Percentiles rank a stretch among this genome's conserved stretches.
Conservation (phyloP, 257 asterid genomes). For the Jacaranda copaia region DNA sequence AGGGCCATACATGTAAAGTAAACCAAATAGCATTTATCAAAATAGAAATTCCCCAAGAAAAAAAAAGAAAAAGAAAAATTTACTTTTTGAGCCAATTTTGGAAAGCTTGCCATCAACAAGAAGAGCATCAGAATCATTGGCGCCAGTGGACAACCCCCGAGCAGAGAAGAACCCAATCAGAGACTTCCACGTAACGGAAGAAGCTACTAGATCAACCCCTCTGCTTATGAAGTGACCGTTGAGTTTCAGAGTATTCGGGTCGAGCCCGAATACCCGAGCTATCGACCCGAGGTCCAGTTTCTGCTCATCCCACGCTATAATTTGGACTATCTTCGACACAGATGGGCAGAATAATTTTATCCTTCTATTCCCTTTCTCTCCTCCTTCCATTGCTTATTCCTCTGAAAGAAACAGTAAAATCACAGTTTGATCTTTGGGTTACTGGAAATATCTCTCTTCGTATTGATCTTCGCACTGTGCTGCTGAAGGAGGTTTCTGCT, state of each 20-base stretch:
- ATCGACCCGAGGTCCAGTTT: conserved; percentile 78
- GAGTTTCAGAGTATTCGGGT: conserved; percentile 74
- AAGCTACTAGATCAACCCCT: conserved; percentile 76
- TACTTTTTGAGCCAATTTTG: conserved; percentile 73
- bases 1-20: not conserved
- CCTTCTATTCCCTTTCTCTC: conserved; percentile 47
- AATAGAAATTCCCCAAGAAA: not conserved
- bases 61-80: conserved; percentile 1
- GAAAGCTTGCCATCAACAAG: conserved; percentile 69
- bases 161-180: conserved; percentile 79
- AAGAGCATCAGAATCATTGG: conserved; percentile 59
- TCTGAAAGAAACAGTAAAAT: not conserved
- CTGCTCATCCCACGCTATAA: conserved; percentile 65
- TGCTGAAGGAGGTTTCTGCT: not conserved
- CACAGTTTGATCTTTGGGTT: not conserved
- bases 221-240: conserved; percentile 87
- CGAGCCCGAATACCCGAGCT: conserved; percentile 74
- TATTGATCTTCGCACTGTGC: not conserved
- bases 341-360: conserved; percentile 64
- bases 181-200: conserved; percentile 91
- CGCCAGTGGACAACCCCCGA: conserved; percentile 74
- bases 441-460: not conserved
- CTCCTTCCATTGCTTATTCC: conserved; percentile 38
- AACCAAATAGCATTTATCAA: not conserved
- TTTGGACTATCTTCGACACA: conserved; percentile 48